A percentile compares a stretch with the other conserved stretches of the same genome.
phyloP scores from a whole-genome alignment of 345 rosid genomes.

The Brassica incana region DNA sequence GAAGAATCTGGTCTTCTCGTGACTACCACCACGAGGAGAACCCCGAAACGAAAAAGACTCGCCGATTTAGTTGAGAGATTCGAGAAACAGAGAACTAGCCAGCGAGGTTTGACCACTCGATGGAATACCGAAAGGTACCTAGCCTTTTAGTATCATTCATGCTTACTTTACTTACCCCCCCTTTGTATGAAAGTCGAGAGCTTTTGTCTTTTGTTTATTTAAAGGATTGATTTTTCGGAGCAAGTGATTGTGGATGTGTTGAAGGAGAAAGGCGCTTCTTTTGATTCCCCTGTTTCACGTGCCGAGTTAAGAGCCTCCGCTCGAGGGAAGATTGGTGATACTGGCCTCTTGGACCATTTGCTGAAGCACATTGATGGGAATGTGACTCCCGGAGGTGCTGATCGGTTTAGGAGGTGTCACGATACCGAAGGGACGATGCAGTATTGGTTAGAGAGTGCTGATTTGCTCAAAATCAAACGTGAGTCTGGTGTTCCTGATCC shows the following conservation, averaged over 20 bases:
- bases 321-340: constrained; percentile 76
- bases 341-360: constrained; percentile 92
- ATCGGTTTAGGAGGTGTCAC: constrained; percentile 82
- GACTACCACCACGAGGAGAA: constrained; percentile 18
- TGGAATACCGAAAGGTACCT: constrained; percentile 70
- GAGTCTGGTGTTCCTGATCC: constrained; percentile 71
- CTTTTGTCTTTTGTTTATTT: not conserved
- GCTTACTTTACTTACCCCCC: too few species aligned
- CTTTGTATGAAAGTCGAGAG: not conserved
- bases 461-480: constrained; percentile 54
- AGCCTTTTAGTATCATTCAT: not conserved
- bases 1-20: constrained; percentile 21
- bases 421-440: constrained; percentile 78
- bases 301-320: constrained; percentile 59
- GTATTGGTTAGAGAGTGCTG: constrained; percentile 93
- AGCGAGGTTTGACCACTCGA: constrained; percentile 37
- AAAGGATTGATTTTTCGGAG: constrained; percentile 72
- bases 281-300: constrained; percentile 66
- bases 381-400: constrained; percentile 80
- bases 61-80: constrained; percentile 30
- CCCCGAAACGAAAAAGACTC: constrained; percentile 46
- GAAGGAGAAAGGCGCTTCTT: constrained; percentile 74
- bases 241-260: constrained; percentile 59
- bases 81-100: constrained; percentile 38
- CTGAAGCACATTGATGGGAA: constrained; percentile 89